Evolutionary conservation across 768 basidiomycete genomes (phyloP), one percentile per base, ranked within the genome.

Genomic region (Phaffia australis): DNA sequence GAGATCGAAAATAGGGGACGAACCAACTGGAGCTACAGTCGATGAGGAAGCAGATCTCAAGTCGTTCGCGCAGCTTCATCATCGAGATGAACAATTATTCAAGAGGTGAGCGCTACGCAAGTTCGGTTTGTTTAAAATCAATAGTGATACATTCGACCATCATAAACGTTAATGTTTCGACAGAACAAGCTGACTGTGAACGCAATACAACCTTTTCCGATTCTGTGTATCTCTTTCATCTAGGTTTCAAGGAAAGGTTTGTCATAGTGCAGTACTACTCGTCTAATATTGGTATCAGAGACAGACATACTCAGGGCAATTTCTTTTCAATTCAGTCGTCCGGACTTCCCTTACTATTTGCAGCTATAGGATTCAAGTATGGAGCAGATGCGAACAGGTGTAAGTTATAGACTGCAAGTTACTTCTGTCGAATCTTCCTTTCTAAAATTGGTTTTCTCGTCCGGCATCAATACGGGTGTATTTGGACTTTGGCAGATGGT

Each of bases 71-170:
- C 60, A 68, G 56, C 56, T 68, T 21, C 49, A 56, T 35, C 60
- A 63, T 42, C 55, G 62, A 18, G 66, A 68, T 52, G 66, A 68
- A 52, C 66, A 68, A 51, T n/a, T 68, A 21, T 68, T 63, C 61
- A 68, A 68, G 48, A 35, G 66, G 51, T 42, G 35, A 42, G 35
- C 35, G 35, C 35, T 11, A 5, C 35, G 35, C 35, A 42, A 42
- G 11, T 11, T 42, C 11, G 4, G 35, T 11, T 42, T 11, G 35
- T 68, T 68, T 42, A 68, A 62, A 62, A 62, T 60, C 15, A 62
- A 63, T 11, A 61, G 62, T 16, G 56, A 56, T 51, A 5, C 7
- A n/a, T 18, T 19, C 19, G 30, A 23, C 50, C 25, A 16, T 49
- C n/a, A 23, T 27, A 14, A 15, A n/a, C 15, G 21, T 30, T 1